Conservation (phyloP, 176 grass and related monocot genomes). For the Phoenix roebelenii region DNA sequence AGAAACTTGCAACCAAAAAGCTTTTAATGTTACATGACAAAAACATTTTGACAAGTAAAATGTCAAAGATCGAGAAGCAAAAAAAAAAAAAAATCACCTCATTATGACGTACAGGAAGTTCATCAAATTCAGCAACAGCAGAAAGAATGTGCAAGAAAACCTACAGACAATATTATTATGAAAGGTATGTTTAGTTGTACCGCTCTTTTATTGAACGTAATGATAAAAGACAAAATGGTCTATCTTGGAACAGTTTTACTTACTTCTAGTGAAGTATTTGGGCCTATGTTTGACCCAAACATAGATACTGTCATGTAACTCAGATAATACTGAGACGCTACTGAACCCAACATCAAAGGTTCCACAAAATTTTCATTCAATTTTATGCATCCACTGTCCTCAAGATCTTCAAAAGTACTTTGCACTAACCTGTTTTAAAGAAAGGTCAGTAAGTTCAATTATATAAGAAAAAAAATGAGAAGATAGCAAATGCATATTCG, state of each 20-base stretch:
- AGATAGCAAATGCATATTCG: no score
- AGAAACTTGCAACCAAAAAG: no score
- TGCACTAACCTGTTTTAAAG: conserved; percentile 57
- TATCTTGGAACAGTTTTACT: conserved; percentile 23
- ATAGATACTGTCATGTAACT: conserved; percentile 95
- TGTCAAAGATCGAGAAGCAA: neutral
- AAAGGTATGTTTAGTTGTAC: no score
- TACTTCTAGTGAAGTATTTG: conserved; percentile 78
- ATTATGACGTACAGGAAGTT: conserved; percentile 95
- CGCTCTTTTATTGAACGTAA: no score
- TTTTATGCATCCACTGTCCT: conserved; percentile 94
- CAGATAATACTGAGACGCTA: conserved; percentile 96
- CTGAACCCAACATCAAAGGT: conserved; percentile 80
- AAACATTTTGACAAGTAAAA: neutral
- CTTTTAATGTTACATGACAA: no score
- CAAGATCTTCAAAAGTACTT: conserved; percentile 92
- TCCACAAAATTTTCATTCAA: conserved; percentile 68
- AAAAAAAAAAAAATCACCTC: conserved; percentile 42
- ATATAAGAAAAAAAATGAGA: conserved; percentile 1
- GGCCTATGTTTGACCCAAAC: conserved; percentile 90
- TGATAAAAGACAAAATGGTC: neutral
- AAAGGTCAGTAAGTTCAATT: conserved; percentile 7
- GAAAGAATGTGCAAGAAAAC: conserved; percentile 84
- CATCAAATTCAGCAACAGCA: conserved; percentile 78
- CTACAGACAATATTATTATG: conserved; percentile 24